Evolutionary conservation across 2,329 filamentous ascomycete species (phyloP), one percentile per base, ranked within the genome.

Genomic region (Penicillium verrucosum): DNA sequence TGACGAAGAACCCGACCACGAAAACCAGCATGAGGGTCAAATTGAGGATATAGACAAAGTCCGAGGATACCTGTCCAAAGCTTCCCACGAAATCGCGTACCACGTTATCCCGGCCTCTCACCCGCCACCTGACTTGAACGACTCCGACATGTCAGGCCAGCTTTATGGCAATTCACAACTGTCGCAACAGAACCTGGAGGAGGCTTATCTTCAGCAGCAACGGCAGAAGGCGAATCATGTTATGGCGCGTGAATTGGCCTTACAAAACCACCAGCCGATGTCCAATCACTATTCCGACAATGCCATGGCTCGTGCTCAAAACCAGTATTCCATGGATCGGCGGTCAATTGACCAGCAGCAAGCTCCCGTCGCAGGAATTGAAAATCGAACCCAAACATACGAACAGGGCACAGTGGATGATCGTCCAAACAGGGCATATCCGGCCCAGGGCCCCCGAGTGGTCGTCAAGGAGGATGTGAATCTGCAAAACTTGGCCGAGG

Each of bases 1-100:
- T 44, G 75, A 81, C 57, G 51, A 62, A n/a, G 73, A 73, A 49
- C 66, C 69, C 58, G 70, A 76, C 30, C 78, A 80, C 34, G 66
- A 72, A 59, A 66, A 74, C 67, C 65, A 77, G 58, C 69, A 73
- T 59, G 82, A 84, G 47, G 75, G 79, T 56, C 81, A 82, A 51
- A 80, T 83, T 58, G 84, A 87, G 45, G 79, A 85, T 61, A 79
- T 84, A 51, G 85, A 87, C 60, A 86, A 86, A 68, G 86, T 84
- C 47, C 81, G 82, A 55, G 75, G 81, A 36, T 88, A 85, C 65
- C 78, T 88, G 32, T 82, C 81, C 54, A 87, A 86, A 72, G 88
- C 85, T 68, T 81, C 87, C 48, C 83, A 87, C 63, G 86, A 89
- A 70, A 83, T 89, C 49, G 84, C 85, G 4, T 89, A 88, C 65